Evolutionary conservation across 352 stramenopile genomes (phyloP), one percentile per base, ranked within the genome.

Genomic region (Chrysophaeum taylorii): DNA sequence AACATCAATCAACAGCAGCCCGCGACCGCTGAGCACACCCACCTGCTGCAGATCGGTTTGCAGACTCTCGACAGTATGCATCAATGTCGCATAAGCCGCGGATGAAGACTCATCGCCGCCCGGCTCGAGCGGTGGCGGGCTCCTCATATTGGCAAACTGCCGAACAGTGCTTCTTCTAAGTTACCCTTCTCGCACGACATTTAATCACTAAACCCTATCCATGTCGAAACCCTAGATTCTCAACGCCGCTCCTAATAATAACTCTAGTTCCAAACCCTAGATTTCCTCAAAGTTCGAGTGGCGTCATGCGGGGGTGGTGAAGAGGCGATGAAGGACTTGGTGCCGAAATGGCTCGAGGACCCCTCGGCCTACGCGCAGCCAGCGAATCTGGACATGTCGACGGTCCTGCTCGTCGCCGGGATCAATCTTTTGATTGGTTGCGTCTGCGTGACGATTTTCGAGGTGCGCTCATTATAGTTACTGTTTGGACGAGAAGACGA

Each of bases 1-100:
- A 63, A 37, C 52, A 63, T 14, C 25, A 14, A 63, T 45, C 21
- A 5, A 21, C 18, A 21, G 43, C 18, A n/a, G 18, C 18, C 43
- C n/a, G 18, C 21, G 43, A 21, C n/a, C 18, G 43, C 43, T 52
- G 43, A 52, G 60, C 35, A 31, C 35, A 67, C 35, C 42, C 31
- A 72, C 73, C 42, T 73, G 72, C 48, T 77, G 73, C 25, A 79
- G 71, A 52, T 79, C 75, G 36, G 67, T 67, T 57, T 79, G 75
- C 5, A 79, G 70, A 1, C 35, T 63, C 9, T 68, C 70, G 16
- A 79, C 75, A 23, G 72, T 77, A 12, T 69, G 41, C n/a, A 79
- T 62, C 39, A 79, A 53, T 23, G 76, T 70, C 41, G 75, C 75
- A 48, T 79, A 79, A 18, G 57, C 57, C 9, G 57, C 57, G 16